Evolutionary conservation across 352 stramenopile species (phyloP).

Genomic region (Phytopythium mirpurense): DNA sequence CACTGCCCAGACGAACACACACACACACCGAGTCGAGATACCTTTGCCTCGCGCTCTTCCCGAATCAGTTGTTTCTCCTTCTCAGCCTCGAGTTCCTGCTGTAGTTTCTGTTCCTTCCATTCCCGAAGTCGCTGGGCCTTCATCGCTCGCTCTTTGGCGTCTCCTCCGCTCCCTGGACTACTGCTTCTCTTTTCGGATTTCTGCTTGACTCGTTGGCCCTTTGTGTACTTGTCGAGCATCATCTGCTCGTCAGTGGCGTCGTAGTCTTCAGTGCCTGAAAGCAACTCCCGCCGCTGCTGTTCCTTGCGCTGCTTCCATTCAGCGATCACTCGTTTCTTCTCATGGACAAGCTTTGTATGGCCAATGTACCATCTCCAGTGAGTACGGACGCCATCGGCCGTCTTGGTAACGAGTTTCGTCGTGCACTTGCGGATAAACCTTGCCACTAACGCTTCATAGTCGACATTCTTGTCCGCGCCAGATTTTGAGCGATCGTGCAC

Average conservation of each 20-base stretch:
- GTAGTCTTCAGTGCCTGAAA: constrained; percentile 1
- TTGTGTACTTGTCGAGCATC: neutral
- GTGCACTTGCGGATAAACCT: constrained; percentile 49
- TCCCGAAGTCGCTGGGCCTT: constrained; percentile 23
- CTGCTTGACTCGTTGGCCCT: neutral
- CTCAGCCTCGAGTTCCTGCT: constrained; percentile 23
- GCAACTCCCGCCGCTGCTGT: constrained; percentile 23
- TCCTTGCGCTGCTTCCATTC: constrained; percentile 57
- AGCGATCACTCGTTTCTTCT: constrained; percentile 56
- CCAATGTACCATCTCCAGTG: constrained; percentile 70
- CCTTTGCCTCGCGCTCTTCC: constrained; percentile 32
- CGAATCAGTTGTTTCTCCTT: constrained; percentile 32
- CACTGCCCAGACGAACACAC: no score
- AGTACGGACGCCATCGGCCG: constrained; percentile 38
- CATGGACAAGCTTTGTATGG: constrained; percentile 41
- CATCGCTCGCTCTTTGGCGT: constrained; percentile 16
- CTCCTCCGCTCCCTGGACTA: neutral
- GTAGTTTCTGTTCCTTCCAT: constrained; percentile 46
- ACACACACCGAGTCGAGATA: neutral
- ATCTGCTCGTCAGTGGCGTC: constrained; percentile 5
- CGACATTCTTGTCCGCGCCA: neutral
- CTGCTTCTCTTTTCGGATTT: neutral
- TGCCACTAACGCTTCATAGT: constrained; percentile 42
- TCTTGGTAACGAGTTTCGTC: constrained; percentile 46
- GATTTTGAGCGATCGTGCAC: neutral